Base-by-base conservation (phyloP, 768 basidiomycete species). In the Lactifluus pinguis region DNA sequence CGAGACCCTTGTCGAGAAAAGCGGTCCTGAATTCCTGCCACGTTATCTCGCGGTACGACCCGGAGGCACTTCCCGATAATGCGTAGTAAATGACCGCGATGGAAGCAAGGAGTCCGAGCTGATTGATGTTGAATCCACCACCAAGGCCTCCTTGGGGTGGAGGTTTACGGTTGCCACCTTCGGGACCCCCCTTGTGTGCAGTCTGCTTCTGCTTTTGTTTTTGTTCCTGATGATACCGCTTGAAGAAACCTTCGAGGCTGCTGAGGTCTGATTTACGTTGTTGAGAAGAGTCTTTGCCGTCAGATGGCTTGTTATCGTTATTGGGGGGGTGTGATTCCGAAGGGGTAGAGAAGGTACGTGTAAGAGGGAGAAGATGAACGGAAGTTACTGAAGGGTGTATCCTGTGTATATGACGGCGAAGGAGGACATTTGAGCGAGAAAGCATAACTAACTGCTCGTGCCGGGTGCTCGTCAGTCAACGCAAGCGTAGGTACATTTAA, bases 21-120 rank as follows among this genome's bases (percentile, higher is more conserved):
- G 93, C 92, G 49, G 92, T 95, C 55, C 94, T 85, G 78, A 99
- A 99, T 74, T 98, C 97, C 75, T 98, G 95, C 95, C 97, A 99
- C 65, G 97, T 99, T 66, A 99, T 98, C 75, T 99, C 97, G 61
- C 89, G 83, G 1, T 87, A 83, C 29, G 76, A 74, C 0, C 75
- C 71, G 4, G 80, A 75, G 0, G 76, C 72, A 42, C 76, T 77
- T 32, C 71, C 69, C 13, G 84, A 80, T 59, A 82, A 77, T 14
- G 81, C 80, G 67, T 86, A 89, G 14, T 87, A 76, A 67, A 87
- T 79, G 68, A 84, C 86, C 21, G 82, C 80, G 34, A 75, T 70
- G 14, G 83, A 78, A 30, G 82, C 80, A 55, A 85, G 76, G 57
- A 87, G 68, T 66, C 81, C 82, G 4, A 80, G 77, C 65, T 85